A percentile compares a stretch with the other conserved stretches of the same genome.
These are phyloP conservation scores for Neonectria magnoliae DNA, from an alignment of 2,329 filamentous ascomycete species.

Conservation along the genomic window DNA sequence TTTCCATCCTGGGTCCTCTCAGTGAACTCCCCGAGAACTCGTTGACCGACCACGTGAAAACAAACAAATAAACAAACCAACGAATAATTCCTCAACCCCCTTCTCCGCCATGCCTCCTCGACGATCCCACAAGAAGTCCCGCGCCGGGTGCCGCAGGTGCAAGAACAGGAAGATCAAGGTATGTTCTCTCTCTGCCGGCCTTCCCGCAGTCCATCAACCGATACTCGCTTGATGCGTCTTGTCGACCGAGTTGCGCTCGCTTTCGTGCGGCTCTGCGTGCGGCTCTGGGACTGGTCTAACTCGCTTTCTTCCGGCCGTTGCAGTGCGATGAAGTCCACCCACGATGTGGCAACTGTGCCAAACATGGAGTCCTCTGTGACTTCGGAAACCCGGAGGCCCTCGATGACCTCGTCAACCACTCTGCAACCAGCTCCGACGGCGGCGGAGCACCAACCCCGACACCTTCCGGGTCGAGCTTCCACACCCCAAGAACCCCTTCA, in stretches of 20 bases:
- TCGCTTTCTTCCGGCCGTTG: constrained; percentile 13
- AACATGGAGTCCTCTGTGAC: constrained; percentile 73
- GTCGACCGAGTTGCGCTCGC: constrained; percentile 2
- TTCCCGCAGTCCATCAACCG: constrained; percentile 17
- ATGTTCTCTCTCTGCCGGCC: constrained; percentile 28
- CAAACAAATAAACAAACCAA: neutral
- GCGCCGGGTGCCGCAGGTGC: constrained; percentile 72
- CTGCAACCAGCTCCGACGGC: constrained; percentile 46
- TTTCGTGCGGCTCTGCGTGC: constrained; percentile 1
- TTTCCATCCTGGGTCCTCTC: constrained; percentile 39
- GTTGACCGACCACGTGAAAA: constrained; percentile 39
- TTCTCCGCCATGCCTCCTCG: constrained; percentile 66
- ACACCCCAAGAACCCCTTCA: constrained; percentile 38
- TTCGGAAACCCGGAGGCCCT: constrained; percentile 65
- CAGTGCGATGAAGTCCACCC: constrained; percentile 75
- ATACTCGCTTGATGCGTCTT: constrained; percentile 15
- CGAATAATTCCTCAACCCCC: constrained; percentile 1
- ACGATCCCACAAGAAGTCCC: constrained; percentile 76
- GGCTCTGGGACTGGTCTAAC: constrained; percentile 26
- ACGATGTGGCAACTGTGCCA: constrained; percentile 72
- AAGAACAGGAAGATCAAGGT: constrained; percentile 78
- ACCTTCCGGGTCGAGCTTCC: constrained; percentile 32
- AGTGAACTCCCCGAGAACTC: constrained; percentile 34
- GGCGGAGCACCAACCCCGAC: constrained; percentile 38
- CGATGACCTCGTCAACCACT: constrained; percentile 53